Base-by-base conservation (phyloP, 163 green algal species). In the Scenedesmus sp. region DNA sequence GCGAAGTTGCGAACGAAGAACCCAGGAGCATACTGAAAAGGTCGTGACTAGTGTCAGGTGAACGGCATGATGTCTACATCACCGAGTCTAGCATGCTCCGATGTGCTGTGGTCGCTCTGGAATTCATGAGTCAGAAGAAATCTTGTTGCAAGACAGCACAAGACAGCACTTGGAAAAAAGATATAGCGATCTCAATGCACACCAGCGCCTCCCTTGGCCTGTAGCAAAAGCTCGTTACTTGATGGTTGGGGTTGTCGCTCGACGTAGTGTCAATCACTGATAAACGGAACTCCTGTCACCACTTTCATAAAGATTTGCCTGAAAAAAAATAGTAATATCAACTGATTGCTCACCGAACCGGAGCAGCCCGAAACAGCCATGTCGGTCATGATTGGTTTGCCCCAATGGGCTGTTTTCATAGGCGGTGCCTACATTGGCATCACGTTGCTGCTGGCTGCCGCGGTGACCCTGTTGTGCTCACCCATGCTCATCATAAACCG, bases 401-500 rank as follows among this genome's bases (percentile, higher is more conserved):
- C 81, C 5, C n/a, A 70, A 40, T 37, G n/a, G n/a, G 5, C 42
- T 26, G 44, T 92, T 35, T n/a, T 85, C 33, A 24, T 42, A 6
- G 88, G 46, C 7, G 26, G 22, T 20, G 61, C 51, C 0, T 92
- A 83, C 16, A 89, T 65, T 37, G 46, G 30, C 20, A 44, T 80
- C 20, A 89, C 80, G 6, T 15, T 33, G 20, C 22, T 68, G 33
- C 22, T 89, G 18, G 30, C 30, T 13, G 37, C 16, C 13, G 88
- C 7, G 16, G 2, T 88, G 12, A 10, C 42, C 0, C 24, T 92
- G 10, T 20, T 92, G 10, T 51, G 20, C 7, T 46, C 59, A 20
- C 88, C 81, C 16, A 44, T 88, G 33, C 12, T 85, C 35, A 83
- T 89, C 49, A 81, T 92, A 7, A 80, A 76, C 10, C 43, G 88